Evolutionary conservation across 768 basidiomycete species (phyloP).

Genomic region (Leccinum subgranulosum): DNA sequence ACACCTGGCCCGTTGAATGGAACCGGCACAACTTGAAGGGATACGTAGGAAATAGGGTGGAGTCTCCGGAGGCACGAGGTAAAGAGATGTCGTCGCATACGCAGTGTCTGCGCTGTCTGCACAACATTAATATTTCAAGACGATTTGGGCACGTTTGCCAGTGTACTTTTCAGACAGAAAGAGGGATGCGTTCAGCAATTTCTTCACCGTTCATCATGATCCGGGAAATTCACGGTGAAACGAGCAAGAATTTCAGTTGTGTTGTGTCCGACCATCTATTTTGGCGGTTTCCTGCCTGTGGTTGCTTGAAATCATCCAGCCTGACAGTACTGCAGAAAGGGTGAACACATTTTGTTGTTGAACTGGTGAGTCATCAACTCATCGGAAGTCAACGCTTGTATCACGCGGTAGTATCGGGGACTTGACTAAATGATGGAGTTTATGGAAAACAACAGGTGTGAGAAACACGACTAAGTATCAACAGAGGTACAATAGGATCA

Average conservation of each 20-base stretch:
- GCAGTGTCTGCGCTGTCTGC: background rate
- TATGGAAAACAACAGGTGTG: background rate
- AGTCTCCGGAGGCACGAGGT: background rate
- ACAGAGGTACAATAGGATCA: conserved; percentile 3
- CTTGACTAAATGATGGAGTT: background rate
- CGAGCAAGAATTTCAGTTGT: no score
- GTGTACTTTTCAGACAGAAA: no score
- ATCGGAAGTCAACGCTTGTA: background rate
- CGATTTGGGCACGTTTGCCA: no score
- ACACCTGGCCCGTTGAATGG: background rate
- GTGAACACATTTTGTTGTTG: background rate
- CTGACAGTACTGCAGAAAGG: background rate
- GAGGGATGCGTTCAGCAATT: no score
- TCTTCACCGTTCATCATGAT: no score
- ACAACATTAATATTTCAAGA: no score
- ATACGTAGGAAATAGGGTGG: background rate
- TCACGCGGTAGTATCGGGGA: background rate
- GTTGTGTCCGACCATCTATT: no score
- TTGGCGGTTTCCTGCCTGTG: no score
- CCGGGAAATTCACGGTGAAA: no score
- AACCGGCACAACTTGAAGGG: no score
- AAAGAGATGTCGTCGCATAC: background rate
- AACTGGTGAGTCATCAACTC: background rate
- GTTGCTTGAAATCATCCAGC: no score
- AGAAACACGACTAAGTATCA: conserved; percentile 2